Conservation (phyloP, 495 filamentous ascomycete genomes). For the Tuber borchii region DNA sequence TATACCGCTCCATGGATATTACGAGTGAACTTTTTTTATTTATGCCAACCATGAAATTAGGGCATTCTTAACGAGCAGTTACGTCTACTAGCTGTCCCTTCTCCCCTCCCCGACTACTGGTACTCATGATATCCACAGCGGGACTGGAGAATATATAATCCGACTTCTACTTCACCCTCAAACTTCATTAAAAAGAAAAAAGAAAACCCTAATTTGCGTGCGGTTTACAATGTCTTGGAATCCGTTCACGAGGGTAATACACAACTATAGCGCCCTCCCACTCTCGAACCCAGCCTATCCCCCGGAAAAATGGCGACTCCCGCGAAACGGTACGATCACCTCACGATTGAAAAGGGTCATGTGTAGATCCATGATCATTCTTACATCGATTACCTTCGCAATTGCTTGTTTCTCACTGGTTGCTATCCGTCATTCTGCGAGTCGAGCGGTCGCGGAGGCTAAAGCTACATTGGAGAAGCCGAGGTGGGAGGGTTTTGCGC, state of each 20-base stretch:
- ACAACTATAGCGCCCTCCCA: not conserved
- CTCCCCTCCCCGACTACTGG: not conserved
- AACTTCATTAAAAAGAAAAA: not conserved
- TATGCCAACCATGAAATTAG: not conserved
- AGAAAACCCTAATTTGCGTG: not conserved
- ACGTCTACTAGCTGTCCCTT: too few species aligned
- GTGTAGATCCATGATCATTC: not conserved
- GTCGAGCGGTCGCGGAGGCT: not conserved
- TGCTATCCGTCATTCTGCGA: not conserved
- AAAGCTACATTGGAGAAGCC: not conserved
- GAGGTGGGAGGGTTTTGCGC: slow-evolving; percentile 25
- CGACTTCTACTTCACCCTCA: not conserved
- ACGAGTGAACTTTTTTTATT: not conserved
- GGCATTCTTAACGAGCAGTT: not conserved
- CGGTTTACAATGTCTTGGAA: not conserved
- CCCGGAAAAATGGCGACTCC: not conserved
- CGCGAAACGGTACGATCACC: not conserved
- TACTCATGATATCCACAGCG: not conserved
- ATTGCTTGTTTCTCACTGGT: not conserved
- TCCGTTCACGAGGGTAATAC: not conserved
- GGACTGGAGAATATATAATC: not conserved
- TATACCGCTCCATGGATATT: not conserved
- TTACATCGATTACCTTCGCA: not conserved
- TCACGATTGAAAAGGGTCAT: not conserved
- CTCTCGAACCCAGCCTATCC: not conserved